Base-by-base conservation (phyloP, 2,329 filamentous ascomycete species). In the Cyclaneusma minus region DNA sequence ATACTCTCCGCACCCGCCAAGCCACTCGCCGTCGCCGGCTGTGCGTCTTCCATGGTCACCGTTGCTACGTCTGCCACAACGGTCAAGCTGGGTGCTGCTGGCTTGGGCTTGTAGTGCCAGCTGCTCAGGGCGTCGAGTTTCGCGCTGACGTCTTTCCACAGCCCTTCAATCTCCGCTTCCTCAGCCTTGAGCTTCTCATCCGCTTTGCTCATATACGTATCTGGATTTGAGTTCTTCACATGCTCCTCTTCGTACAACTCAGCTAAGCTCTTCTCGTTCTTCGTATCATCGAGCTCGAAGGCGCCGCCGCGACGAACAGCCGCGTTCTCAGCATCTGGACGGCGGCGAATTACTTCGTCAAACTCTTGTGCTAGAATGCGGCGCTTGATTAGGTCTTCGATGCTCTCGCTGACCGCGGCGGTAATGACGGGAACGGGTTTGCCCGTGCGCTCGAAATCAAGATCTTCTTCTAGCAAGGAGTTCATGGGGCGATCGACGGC, bases 381-480 rank as follows among this genome's bases (percentile, higher is more conserved):
- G 20, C 83, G 72, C 55, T 95, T 95, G 57, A 98, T 85, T 32
- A 98, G 67, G 17, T 81, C 77, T 52, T 98, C 89, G 30, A 98
- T 91, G 41, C 75, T 74, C 50, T 94, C 85, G 28, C 74, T 91
- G 21, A 91, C 64, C 50, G 94, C 85, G 21, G 81, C 76, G 0
- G 89, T 95, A 48, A 94, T 84, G 33, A 95, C 80, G 2, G 87
- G 83, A 1, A 95, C 78, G 1, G 89, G 87, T 50, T 95, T 98
- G 44, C 89, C 89, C 13, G 82, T 72, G 42, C 91, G 74, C 54
- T 98, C 89, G 46, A 95, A 98, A 38, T 95, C 87, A 14, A 98
- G 66, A 42, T 95, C 84, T 54, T 95, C 73, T 47, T 95, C 85
- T 1, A 98, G 68, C 3, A 98, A 65, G 1, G 87, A 94, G 56